Conservation (phyloP, 176 grass and related monocot species). For the Thinopyrum elongatum region DNA sequence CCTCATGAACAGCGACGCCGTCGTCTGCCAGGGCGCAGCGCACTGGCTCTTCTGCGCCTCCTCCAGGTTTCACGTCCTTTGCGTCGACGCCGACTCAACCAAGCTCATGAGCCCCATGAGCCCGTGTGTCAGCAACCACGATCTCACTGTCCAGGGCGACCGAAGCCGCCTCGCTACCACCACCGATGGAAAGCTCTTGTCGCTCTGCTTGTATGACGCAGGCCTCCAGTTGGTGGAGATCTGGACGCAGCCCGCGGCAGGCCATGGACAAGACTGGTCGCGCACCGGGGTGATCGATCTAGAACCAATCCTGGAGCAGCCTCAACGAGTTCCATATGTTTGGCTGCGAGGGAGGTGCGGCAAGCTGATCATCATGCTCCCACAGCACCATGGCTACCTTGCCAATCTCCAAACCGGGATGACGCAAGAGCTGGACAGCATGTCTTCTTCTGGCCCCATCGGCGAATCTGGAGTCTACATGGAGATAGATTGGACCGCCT, state of each 20-base stretch:
- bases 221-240: neutral
- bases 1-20: neutral
- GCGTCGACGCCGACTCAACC: slow-evolving; percentile 1
- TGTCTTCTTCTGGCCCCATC: neutral
- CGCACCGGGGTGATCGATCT: slow-evolving; percentile 2
- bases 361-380: neutral
- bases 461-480: neutral
- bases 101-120: slow-evolving; percentile 5
- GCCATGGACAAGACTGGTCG: neutral
- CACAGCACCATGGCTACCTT: neutral
- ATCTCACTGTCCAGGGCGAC: neutral
- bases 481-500: slow-evolving; percentile 10
- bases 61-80: neutral
- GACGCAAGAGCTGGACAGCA: neutral
- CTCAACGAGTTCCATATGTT: neutral
- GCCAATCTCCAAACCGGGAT: neutral
- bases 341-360: neutral
- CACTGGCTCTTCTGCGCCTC: slow-evolving; percentile 5
- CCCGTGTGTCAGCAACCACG: neutral
- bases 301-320: neutral
- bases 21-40: neutral
- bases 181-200: neutral
- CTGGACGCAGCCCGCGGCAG: neutral
- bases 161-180: neutral
- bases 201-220: neutral